Percentiles rank a stretch among this genome's conserved stretches.
phyloP scores from a whole-genome alignment of 2,329 filamentous ascomycete species.

The Aspergillus sp. region DNA sequence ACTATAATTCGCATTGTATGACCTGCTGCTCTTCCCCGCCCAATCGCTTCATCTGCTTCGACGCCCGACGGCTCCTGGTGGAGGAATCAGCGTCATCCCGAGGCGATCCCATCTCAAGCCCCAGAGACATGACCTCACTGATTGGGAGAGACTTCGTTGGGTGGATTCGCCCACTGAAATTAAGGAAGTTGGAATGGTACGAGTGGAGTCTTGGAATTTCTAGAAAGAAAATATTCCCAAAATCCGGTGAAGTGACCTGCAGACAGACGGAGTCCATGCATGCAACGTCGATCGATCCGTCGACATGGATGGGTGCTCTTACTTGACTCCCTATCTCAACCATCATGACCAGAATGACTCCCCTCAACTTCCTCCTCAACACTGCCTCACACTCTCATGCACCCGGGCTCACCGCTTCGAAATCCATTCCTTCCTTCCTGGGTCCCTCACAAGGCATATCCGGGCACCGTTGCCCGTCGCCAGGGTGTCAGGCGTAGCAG shows the following conservation, averaged over 20 bases:
- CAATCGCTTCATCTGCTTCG: neutral
- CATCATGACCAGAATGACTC: too few relatives aligned
- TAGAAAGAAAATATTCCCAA: too few relatives aligned
- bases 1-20: neutral
- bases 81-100: neutral
- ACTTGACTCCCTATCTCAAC: neutral
- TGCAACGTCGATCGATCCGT: neutral
- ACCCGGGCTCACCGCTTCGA: too few relatives aligned
- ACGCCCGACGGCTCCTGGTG: neutral
- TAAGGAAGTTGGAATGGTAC: conserved; percentile 5
- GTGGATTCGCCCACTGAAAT: conserved; percentile 3
- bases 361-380: too few relatives aligned
- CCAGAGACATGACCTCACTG: conserved; percentile 12
- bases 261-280: too few relatives aligned
- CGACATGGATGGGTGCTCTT: too few relatives aligned
- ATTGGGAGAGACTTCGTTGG: conserved; percentile 1
- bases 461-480: too few relatives aligned
- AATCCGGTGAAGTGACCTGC: neutral
- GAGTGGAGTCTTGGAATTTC: conserved; percentile 12
- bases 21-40: neutral
- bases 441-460: too few relatives aligned
- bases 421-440: too few relatives aligned
- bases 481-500: too few relatives aligned
- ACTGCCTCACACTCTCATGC: too few relatives aligned
- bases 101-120: neutral